Conservation (phyloP, 2,329 filamentous ascomycete genomes). For the Clarireedia homoeocarpa region DNA sequence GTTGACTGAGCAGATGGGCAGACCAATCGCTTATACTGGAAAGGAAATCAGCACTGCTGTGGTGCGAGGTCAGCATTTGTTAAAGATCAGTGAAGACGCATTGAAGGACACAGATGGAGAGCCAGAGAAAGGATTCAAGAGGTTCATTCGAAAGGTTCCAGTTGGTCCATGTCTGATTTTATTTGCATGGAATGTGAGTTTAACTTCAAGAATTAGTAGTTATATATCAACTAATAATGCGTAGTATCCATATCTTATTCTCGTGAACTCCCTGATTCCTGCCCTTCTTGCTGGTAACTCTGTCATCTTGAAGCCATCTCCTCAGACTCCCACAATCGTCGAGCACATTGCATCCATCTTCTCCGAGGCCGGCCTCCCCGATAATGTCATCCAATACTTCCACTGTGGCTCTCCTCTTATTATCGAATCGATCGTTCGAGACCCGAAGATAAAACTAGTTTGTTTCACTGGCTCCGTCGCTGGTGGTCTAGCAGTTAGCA, state of each 20-base stretch:
- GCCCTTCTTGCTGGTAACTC: constrained; percentile 86
- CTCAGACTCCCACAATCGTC: constrained; percentile 86
- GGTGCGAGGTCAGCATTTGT: constrained; percentile 75
- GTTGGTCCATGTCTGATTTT: constrained; percentile 82
- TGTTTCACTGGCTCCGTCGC: constrained; percentile 94
- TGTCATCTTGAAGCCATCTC: constrained; percentile 89
- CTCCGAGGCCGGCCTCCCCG: constrained; percentile 68
- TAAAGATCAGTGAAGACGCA: constrained; percentile 73
- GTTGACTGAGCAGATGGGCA: constrained; percentile 89
- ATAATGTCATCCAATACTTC: constrained; percentile 84
- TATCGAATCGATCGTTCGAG: constrained; percentile 71
- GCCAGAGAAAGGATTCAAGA: constrained; percentile 77
- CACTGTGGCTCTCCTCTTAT: constrained; percentile 73
- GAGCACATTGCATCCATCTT: constrained; percentile 78
- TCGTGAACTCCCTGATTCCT: constrained; percentile 87
- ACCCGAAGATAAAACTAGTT: constrained; percentile 69
- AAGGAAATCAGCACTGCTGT: constrained; percentile 81
- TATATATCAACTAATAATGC: constrained; percentile 9
- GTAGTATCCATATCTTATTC: constrained; percentile 88
- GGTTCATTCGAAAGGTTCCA: constrained; percentile 82
- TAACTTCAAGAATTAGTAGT: not conserved
- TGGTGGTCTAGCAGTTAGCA: constrained; percentile 78
- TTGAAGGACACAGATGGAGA: constrained; percentile 78
- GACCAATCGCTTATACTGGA: constrained; percentile 78
- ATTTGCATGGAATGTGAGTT: constrained; percentile 90